phyloP scores from a whole-genome alignment of 331 rosid genomes.

The Acacia pycnantha region DNA sequence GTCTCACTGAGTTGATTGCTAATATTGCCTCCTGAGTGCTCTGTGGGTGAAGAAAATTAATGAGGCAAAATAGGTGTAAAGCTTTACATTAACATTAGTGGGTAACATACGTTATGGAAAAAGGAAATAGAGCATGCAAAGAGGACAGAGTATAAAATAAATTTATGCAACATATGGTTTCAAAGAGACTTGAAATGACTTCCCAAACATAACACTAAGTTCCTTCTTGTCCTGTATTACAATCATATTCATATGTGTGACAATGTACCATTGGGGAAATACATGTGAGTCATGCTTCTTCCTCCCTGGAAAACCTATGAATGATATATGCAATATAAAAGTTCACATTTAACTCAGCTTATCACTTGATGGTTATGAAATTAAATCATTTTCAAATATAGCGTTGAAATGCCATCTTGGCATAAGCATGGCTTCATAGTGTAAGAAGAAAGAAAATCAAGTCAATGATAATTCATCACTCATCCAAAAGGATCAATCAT shows the following conservation, averaged over 20 bases:
- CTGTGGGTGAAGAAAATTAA: constrained; percentile 34
- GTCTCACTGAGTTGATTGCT: constrained; percentile 66
- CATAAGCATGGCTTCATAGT: background rate
- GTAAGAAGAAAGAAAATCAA: background rate
- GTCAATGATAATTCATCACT: background rate
- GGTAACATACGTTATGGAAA: background rate
- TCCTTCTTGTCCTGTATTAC: background rate
- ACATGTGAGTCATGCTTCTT: background rate
- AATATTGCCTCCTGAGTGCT: constrained; percentile 68
- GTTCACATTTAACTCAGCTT: background rate
- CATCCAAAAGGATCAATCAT: background rate
- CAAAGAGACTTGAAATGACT: background rate
- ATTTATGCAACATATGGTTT: background rate
- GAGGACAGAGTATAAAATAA: background rate
- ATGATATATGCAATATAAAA: background rate
- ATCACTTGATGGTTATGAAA: background rate
- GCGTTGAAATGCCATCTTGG: background rate
- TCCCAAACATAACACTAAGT: background rate
- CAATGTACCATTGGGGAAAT: background rate
- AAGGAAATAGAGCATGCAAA: background rate
- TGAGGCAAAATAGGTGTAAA: background rate
- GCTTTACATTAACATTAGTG: background rate
- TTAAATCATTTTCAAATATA: background rate
- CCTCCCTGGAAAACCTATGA: background rate
- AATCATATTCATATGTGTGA: background rate